A percentile compares a stretch with the other conserved stretches of the same genome.
Evolutionary conservation across 768 basidiomycete genomes (phyloP).

Genomic region (Butyriboletus loyo): DNA sequence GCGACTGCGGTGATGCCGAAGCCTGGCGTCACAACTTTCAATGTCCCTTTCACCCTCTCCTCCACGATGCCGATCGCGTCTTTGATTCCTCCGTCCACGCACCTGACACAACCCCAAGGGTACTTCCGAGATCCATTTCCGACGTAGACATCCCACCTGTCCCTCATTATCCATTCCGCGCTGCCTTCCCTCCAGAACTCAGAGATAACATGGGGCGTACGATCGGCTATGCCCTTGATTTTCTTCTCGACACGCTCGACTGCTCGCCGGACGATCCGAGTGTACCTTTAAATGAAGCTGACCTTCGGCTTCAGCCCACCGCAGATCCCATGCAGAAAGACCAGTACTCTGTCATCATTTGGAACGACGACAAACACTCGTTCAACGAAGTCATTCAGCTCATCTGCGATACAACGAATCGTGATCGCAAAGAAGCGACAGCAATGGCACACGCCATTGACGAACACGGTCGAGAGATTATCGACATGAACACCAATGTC

Average conservation of each 20-base stretch:
- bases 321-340: slow-evolving; percentile 79
- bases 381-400: slow-evolving; percentile 83
- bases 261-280: slow-evolving; percentile 75
- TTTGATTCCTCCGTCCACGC: slow-evolving; percentile 13
- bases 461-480: slow-evolving; percentile 75
- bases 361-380: slow-evolving; percentile 98
- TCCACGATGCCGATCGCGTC: slow-evolving; percentile 15
- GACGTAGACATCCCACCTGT: slow-evolving; percentile 57
- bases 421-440: slow-evolving; percentile 54
- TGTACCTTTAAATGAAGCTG: slow-evolving; percentile 64
- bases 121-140: slow-evolving; percentile 37
- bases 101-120: slow-evolving; percentile 41
- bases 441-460: slow-evolving; percentile 63
- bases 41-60: slow-evolving; percentile 75
- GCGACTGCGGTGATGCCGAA: slow-evolving; percentile 91
- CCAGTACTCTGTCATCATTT: slow-evolving; percentile 78
- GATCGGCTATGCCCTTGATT: slow-evolving; percentile 76
- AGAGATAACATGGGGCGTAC: slow-evolving; percentile 73
- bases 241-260: slow-evolving; percentile 78
- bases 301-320: slow-evolving; percentile 69
- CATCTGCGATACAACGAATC: slow-evolving; percentile 51
- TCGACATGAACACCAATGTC: slow-evolving; percentile 64
- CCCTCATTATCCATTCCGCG: slow-evolving; percentile 56
- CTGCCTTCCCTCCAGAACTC: slow-evolving; percentile 58
- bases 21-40: slow-evolving; percentile 71